These are phyloP conservation scores for Aspergillus piperis DNA, from an alignment of 2,329 filamentous ascomycete species.

Conservation along the genomic window DNA sequence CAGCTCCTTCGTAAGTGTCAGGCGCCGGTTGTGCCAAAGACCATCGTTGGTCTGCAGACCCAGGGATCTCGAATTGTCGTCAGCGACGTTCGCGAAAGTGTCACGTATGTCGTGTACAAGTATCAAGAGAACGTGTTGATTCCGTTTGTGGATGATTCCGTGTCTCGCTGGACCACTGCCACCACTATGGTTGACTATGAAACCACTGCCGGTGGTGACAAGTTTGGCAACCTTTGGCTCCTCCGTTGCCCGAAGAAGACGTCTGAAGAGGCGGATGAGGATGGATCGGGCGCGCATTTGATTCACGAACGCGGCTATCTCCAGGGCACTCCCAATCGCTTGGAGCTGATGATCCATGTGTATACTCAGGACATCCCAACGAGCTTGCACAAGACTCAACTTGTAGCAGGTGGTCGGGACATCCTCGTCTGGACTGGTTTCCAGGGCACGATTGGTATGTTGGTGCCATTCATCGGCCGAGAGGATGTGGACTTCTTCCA, in stretches of 20 bases:
- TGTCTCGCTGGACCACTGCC: conserved; percentile 87
- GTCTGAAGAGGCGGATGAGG: conserved; percentile 87
- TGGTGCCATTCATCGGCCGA: conserved; percentile 86
- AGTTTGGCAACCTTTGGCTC: conserved; percentile 96
- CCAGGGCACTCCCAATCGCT: conserved; percentile 80
- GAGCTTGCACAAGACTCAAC: conserved; percentile 81
- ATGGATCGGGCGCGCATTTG: conserved; percentile 86
- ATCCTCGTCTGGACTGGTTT: conserved; percentile 91
- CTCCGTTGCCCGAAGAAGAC: conserved; percentile 83
- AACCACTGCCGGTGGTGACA: conserved; percentile 90
- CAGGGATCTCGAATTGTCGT: conserved; percentile 90
- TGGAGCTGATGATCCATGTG: conserved; percentile 83
- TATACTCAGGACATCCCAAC: conserved; percentile 92
- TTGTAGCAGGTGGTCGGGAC: conserved; percentile 89
- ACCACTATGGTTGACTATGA: conserved; percentile 97
- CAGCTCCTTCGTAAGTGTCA: conserved; percentile 92
- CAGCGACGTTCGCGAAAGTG: conserved; percentile 87
- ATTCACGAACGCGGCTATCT: conserved; percentile 87
- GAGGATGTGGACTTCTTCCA: conserved; percentile 99
- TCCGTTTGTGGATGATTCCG: conserved; percentile 86
- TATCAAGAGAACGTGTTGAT: conserved; percentile 87
- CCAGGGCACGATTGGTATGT: conserved; percentile 89
- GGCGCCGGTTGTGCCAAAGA: conserved; percentile 72
- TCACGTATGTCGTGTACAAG: conserved; percentile 93
- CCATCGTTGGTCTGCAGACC: conserved; percentile 86